Conservation (phyloP, 768 basidiomycete genomes). For the Porpolomopsis calyptriformis region DNA sequence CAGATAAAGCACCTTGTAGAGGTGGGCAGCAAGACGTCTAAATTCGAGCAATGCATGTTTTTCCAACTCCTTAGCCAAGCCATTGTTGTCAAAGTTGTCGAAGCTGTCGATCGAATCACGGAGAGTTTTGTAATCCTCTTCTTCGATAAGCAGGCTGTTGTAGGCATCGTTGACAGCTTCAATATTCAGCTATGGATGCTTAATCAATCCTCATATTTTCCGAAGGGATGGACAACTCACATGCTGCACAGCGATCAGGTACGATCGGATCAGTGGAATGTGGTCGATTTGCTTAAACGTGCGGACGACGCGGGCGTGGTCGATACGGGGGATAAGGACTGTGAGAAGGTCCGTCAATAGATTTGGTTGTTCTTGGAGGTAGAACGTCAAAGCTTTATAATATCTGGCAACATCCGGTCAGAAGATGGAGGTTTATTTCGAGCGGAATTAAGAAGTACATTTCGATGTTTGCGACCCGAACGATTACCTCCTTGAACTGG, state of each 20-base stretch:
- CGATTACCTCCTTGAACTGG: conserved; percentile 97
- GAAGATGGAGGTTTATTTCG: neutral
- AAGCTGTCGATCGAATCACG: conserved; percentile 97
- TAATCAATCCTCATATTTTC: conserved; percentile 3
- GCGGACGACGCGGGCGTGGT: conserved; percentile 89
- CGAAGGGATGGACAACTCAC: conserved; percentile 31
- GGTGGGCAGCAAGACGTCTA: conserved; percentile 84
- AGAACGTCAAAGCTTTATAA: conserved; percentile 92
- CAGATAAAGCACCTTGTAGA: conserved; percentile 67
- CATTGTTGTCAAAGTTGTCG: conserved; percentile 93
- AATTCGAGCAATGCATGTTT: conserved; percentile 90
- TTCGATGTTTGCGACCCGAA: conserved; percentile 95
- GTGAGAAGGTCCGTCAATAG: conserved; percentile 88
- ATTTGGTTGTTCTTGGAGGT: conserved; percentile 87
- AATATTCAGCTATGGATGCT: conserved; percentile 67
- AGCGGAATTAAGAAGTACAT: conserved; percentile 47
- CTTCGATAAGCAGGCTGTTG: conserved; percentile 96
- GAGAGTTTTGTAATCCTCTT: conserved; percentile 96
- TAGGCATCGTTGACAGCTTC: conserved; percentile 98
- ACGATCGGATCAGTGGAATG: conserved; percentile 89
- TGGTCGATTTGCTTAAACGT: conserved; percentile 95
- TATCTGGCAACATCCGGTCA: conserved; percentile 40
- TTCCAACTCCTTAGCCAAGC: conserved; percentile 76
- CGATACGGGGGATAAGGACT: conserved; percentile 87
- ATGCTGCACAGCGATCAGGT: conserved; percentile 94